A percentile compares a stretch with the other conserved stretches of the same genome.
These are phyloP conservation scores for Byssoonygena ceratinophila DNA, from an alignment of 2,329 filamentous ascomycete species.

Conservation along the genomic window DNA sequence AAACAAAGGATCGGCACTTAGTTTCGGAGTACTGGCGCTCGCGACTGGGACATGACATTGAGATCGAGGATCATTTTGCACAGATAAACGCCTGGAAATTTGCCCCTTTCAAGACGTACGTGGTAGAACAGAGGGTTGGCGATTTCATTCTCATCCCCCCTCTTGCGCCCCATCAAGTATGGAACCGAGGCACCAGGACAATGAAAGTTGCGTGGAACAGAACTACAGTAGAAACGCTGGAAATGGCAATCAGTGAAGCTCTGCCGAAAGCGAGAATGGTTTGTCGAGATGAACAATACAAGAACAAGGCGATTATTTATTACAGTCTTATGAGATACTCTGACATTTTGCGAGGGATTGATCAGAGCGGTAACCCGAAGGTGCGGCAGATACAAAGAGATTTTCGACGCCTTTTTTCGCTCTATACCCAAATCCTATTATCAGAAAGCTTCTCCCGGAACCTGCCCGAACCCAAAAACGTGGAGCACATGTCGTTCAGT, in stretches of 20 bases:
- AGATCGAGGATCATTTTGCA: slow-evolving; percentile 93
- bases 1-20: slow-evolving; percentile 79
- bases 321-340: slow-evolving; percentile 75
- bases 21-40: slow-evolving; percentile 92
- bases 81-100: slow-evolving; percentile 93
- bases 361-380: slow-evolving; percentile 43
- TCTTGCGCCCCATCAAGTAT: slow-evolving; percentile 90
- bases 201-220: slow-evolving; percentile 99
- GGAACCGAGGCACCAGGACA: slow-evolving; percentile 90
- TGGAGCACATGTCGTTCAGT: slow-evolving; percentile 72
- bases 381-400: slow-evolving; percentile 66
- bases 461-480: slow-evolving; percentile 50
- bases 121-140: slow-evolving; percentile 80
- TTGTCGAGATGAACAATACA: slow-evolving; percentile 96
- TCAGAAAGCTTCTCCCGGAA: slow-evolving; percentile 73
- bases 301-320: slow-evolving; percentile 92
- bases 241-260: slow-evolving; percentile 74
- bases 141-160: slow-evolving; percentile 93
- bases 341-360: slow-evolving; percentile 47
- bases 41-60: slow-evolving; percentile 87
- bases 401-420: slow-evolving; percentile 65
- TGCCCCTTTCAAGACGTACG: slow-evolving; percentile 82
- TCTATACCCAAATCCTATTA: slow-evolving; percentile 69
- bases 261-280: slow-evolving; percentile 81
- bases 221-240: slow-evolving; percentile 81